These are phyloP conservation scores for Jacaranda mimosifolia DNA, from an alignment of 257 asterid species.

Conservation along the genomic window DNA sequence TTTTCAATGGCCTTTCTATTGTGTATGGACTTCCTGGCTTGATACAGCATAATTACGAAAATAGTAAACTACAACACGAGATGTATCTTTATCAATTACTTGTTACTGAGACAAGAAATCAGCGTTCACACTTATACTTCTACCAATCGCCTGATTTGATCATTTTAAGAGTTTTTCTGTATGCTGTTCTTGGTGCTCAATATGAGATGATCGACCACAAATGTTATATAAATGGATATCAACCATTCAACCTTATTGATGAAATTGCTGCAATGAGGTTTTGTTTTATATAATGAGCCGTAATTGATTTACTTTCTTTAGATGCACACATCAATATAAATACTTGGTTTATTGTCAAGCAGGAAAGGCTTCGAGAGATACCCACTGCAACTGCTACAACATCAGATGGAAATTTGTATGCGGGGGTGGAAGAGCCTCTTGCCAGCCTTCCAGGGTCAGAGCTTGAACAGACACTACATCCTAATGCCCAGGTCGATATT, in stretches of 20 bases:
- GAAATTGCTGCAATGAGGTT: constrained; percentile 6
- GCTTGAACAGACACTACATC: constrained; percentile 68
- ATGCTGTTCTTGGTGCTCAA: constrained; percentile 13
- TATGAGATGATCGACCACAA: background rate
- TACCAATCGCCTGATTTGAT: constrained; percentile 1
- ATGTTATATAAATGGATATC: constrained; percentile 7
- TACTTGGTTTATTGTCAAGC: constrained; percentile 42
- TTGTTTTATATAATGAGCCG: constrained; percentile 2
- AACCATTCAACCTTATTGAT: background rate
- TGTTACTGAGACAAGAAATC: background rate
- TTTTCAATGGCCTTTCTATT: background rate
- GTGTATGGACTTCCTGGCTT: constrained; percentile 9
- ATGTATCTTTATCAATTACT: constrained; percentile 21
- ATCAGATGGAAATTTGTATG: constrained; percentile 66
- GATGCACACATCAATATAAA: background rate
- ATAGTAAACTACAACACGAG: background rate
- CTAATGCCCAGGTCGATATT: constrained; percentile 74
- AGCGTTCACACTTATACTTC: constrained; percentile 5
- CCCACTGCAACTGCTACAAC: constrained; percentile 73
- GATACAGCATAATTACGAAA: background rate
- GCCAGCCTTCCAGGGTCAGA: constrained; percentile 88
- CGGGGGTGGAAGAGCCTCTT: constrained; percentile 73
- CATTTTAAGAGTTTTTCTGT: constrained; percentile 10
- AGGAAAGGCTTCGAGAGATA: constrained; percentile 94
- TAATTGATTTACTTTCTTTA: constrained; percentile 19